Conservation (phyloP, 257 asterid genomes). For the Ilex asprella region DNA sequence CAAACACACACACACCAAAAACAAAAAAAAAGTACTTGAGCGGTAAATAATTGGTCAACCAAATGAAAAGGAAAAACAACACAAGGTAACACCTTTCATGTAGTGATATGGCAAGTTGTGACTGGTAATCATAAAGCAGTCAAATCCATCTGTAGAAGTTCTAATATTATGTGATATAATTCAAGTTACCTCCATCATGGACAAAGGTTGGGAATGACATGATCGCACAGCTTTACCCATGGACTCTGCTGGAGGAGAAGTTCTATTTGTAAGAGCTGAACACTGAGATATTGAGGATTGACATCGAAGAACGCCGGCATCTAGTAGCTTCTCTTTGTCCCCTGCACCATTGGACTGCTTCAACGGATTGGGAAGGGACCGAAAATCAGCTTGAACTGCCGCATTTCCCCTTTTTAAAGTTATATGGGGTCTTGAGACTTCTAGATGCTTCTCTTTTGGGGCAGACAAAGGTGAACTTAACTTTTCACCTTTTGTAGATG, state of each 20-base stretch:
- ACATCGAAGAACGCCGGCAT: conserved; percentile 63
- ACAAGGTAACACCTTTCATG: no score
- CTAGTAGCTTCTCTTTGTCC: conserved; percentile 39
- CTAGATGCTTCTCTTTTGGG: conserved; percentile 70
- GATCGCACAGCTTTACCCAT: conserved; percentile 68
- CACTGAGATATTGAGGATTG: conserved; percentile 73
- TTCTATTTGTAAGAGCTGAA: conserved; percentile 39
- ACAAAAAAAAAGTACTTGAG: no score
- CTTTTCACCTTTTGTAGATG: conserved; percentile 37
- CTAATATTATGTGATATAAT: neutral
- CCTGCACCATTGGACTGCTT: conserved; percentile 32
- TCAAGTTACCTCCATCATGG: conserved; percentile 74
- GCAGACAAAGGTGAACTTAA: conserved; percentile 43
- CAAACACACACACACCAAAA: no score
- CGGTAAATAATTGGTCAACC: no score
- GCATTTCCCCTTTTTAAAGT: conserved; percentile 25
- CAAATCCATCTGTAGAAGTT: no score
- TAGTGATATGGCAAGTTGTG: no score
- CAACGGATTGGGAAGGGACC: conserved; percentile 18
- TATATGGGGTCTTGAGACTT: conserved; percentile 51
- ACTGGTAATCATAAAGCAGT: no score
- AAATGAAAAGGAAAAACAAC: no score
- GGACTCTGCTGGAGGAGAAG: conserved; percentile 51
- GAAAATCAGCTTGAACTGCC: conserved; percentile 27
- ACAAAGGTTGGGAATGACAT: conserved; percentile 91